Percentiles rank a stretch among this genome's conserved stretches.
phyloP scores from a whole-genome alignment of 2,329 filamentous ascomycete species.

The Aspergillus ustus region DNA sequence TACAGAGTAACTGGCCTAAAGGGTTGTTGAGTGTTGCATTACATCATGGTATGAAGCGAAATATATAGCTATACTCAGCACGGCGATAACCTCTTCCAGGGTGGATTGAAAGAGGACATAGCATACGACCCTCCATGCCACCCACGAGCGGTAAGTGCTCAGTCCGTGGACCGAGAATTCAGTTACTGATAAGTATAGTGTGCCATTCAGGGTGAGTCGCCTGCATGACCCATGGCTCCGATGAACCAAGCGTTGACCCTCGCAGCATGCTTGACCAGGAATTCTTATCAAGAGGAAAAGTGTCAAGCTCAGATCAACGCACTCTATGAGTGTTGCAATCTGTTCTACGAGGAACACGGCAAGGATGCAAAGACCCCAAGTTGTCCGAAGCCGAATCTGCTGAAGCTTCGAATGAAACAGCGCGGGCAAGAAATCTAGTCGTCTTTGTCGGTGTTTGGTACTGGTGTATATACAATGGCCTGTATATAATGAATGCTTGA shows the following conservation, averaged over 20 bases:
- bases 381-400: slow-evolving; percentile 80
- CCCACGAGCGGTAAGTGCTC: slow-evolving; percentile 70
- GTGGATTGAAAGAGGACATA: slow-evolving; percentile 68
- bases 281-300: slow-evolving; percentile 82
- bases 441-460: neutral
- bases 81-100: slow-evolving; percentile 28
- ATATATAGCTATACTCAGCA: slow-evolving; percentile 11
- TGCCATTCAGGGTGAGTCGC: slow-evolving; percentile 77
- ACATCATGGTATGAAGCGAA: slow-evolving; percentile 34
- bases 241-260: slow-evolving; percentile 12
- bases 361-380: slow-evolving; percentile 76
- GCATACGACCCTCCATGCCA: slow-evolving; percentile 80
- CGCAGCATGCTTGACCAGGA: slow-evolving; percentile 80
- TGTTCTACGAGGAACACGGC: slow-evolving; percentile 81
- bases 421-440: slow-evolving; percentile 50
- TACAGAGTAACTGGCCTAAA: neutral
- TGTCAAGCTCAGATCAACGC: slow-evolving; percentile 80
- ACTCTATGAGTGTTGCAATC: slow-evolving; percentile 90
- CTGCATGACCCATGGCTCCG: slow-evolving; percentile 1
- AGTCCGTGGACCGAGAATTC: neutral
- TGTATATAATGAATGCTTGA: neutral
- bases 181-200: slow-evolving; percentile 60
- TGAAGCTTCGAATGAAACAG: slow-evolving; percentile 86
- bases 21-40: slow-evolving; percentile 15
- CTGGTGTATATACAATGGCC: slow-evolving; percentile 13